Evolutionary conservation across 495 filamentous ascomycete species (phyloP).

Genomic region (Podospora didyma): DNA sequence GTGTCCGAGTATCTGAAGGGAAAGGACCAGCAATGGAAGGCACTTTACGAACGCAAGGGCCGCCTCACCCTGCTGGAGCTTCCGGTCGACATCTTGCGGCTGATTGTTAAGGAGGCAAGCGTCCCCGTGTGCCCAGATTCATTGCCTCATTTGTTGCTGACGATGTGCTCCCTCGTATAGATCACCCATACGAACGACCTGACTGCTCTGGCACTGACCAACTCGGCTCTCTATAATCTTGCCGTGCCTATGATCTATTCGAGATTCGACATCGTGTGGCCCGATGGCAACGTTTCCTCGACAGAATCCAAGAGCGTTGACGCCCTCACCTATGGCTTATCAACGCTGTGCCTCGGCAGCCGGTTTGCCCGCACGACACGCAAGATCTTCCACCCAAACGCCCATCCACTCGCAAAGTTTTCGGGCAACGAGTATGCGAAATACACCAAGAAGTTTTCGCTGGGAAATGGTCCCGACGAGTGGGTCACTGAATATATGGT

Average conservation of each 20-base stretch:
- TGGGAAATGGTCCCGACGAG: constrained; percentile 78
- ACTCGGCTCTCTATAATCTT: constrained; percentile 77
- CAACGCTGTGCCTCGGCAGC: constrained; percentile 78
- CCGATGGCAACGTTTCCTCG: constrained; percentile 59
- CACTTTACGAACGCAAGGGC: constrained; percentile 30
- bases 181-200: constrained; percentile 86
- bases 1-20: constrained; percentile 33
- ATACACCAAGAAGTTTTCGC: constrained; percentile 82
- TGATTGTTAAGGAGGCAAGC: constrained; percentile 84
- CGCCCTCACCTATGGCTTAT: constrained; percentile 85
- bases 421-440: constrained; percentile 76
- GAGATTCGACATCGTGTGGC: constrained; percentile 93
- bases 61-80: constrained; percentile 64
- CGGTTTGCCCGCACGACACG: constrained; percentile 57
- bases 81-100: constrained; percentile 79
- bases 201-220: constrained; percentile 75
- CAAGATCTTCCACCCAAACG: constrained; percentile 21
- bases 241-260: constrained; percentile 86
- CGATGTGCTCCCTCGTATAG: constrained; percentile 43
- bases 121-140: not conserved
- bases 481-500: constrained; percentile 88
- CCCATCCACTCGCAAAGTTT: constrained; percentile 13
- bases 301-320: constrained; percentile 76
- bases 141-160: not conserved
- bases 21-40: constrained; percentile 39